Base-by-base conservation (phyloP, 441 rosid genomes). In the Flueggea neowawraea region DNA sequence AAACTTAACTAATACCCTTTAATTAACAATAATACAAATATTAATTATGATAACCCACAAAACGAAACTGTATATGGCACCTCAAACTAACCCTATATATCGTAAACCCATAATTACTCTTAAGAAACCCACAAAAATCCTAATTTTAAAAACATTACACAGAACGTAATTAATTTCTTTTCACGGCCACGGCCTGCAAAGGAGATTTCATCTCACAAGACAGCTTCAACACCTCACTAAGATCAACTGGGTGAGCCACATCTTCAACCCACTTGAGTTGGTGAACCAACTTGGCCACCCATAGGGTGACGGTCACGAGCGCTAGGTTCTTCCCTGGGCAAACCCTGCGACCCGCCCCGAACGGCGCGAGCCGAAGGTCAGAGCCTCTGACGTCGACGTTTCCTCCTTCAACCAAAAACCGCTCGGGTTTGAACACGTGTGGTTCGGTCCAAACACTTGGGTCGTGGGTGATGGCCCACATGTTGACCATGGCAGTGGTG, bases 401-500 rank as follows among this genome's bases (percentile, higher is more conserved):
- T 6, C 63, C 82, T 36, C 57, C 28, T 0, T 1, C 28, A 22
- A 22, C 74, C 12, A 73, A 13, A 58, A 91, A 91, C 78, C 88
- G 73, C 68, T 82, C 87, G 1, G 96, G 96, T 16, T 58, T 67
- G 67, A 87, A 89, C 44, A 41, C 75, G 3, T 65, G 75, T 2
- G 94, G 81, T 61, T 82, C 69, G 0, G 58, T 28, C 97, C 97
- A 91, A 5, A 84, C 56, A 12, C 47, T 50, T 6, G 68, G 61
- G 69, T 91, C 88, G 28, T 87, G 97, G 3, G 97, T 79, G 43
- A 91, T 91, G 33, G 96, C 78, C 97, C 97, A 91, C 96, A 86
- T 91, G 83, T 89, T 89, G n/a, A 91, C 89, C 96, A 91, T 85
- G 5, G 94, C 94, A 0, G 90, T 89, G 14, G 94, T 87, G 52